phyloP scores from a whole-genome alignment of 192 early-diverging fungal genomes.

The Mortierella claussenii region DNA sequence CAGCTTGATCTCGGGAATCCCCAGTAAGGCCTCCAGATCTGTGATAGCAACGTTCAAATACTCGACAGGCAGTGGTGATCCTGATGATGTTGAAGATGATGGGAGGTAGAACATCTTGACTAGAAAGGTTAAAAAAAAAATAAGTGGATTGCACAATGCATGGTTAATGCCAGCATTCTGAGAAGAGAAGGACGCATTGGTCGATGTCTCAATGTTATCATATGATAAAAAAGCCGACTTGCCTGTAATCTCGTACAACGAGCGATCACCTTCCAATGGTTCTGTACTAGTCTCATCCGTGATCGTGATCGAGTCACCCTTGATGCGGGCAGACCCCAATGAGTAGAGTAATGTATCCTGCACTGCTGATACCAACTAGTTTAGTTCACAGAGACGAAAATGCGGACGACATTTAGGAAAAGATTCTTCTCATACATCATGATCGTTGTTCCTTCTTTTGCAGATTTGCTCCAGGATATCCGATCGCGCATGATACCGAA shows the following conservation, averaged over 20 bases:
- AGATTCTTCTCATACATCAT: background rate
- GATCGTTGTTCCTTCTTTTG: background rate
- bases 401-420: background rate
- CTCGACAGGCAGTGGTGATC: slow-evolving; percentile 21
- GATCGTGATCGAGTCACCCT: slow-evolving; percentile 46
- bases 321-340: slow-evolving; percentile 33
- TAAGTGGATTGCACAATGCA: too few species aligned
- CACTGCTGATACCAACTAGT: slow-evolving; percentile 59
- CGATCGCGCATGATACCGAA: background rate
- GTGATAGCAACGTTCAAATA: slow-evolving; percentile 24
- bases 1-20: slow-evolving; percentile 30
- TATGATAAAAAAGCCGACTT: slow-evolving; percentile 16
- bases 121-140: too few species aligned
- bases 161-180: too few species aligned
- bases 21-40: slow-evolving; percentile 11
- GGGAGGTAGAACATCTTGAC: slow-evolving; percentile 49
- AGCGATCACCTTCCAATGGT: slow-evolving; percentile 56
- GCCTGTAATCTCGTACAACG: slow-evolving; percentile 54
- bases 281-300: slow-evolving; percentile 51
- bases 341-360: slow-evolving; percentile 58
- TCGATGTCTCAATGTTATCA: background rate
- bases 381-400: background rate
- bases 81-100: background rate
- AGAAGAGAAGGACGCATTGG: slow-evolving; percentile 27
- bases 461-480: background rate